Evolutionary conservation across 1,284 basidiomycete genomes (phyloP).

Genomic region (Ustilago sp.): DNA sequence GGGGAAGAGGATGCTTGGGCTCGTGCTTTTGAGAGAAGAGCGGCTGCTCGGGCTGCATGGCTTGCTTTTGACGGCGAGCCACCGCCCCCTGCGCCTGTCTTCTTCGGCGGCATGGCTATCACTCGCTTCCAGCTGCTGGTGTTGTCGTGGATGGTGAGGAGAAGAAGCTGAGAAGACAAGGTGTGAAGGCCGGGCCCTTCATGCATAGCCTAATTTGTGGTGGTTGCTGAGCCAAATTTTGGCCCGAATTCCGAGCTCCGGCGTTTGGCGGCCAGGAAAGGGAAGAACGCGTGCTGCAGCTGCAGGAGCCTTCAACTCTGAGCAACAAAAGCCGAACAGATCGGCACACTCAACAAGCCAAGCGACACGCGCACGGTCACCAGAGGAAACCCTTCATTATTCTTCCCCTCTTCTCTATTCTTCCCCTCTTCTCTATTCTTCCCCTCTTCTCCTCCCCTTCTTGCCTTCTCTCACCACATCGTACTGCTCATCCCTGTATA

Average conservation of each 20-base stretch:
- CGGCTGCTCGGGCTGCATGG: conserved; percentile 45
- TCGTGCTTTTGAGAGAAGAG: conserved; percentile 42
- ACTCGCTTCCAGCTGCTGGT: no score
- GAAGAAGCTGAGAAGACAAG: neutral
- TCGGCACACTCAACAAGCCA: neutral
- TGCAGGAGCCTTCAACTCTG: neutral
- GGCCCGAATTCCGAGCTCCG: conserved; percentile 23
- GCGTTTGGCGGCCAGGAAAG: conserved; percentile 19
- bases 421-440: neutral
- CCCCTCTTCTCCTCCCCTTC: neutral
- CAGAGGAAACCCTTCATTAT: neutral
- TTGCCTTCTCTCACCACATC: neutral
- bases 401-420: neutral
- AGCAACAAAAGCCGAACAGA: neutral
- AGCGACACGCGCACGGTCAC: neutral
- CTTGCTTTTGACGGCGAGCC: conserved; percentile 37
- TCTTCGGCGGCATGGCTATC: conserved; percentile 34
- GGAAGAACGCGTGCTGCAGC: conserved; percentile 7
- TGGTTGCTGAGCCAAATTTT: conserved; percentile 22
- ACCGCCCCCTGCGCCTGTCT: conserved; percentile 3
- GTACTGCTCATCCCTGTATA: neutral
- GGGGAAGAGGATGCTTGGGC: conserved; percentile 39
- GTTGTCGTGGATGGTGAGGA: neutral
- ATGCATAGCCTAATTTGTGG: conserved; percentile 14
- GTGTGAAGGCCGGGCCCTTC: neutral